phyloP scores from a whole-genome alignment of 2,329 filamentous ascomycete species.

The Grosmannia serpens region DNA sequence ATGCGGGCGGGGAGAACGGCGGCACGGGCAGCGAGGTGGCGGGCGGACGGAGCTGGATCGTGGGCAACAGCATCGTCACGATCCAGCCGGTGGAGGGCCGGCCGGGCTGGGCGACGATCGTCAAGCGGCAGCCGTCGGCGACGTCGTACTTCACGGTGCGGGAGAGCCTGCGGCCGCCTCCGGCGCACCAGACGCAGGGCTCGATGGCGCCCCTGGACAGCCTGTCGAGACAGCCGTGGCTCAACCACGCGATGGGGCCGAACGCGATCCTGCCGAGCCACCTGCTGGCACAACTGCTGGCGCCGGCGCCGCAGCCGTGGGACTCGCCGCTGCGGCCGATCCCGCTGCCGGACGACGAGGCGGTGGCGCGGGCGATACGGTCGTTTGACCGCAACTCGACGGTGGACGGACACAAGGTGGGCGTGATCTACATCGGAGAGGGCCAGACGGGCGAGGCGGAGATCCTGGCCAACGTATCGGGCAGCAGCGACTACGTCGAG shows the following conservation, averaged over 20 bases:
- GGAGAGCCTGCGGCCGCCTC: constrained; percentile 46
- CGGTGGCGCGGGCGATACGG: constrained; percentile 61
- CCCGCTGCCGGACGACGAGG: constrained; percentile 59
- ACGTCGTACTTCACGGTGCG: constrained; percentile 48
- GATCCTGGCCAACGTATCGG: constrained; percentile 76
- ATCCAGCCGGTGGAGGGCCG: constrained; percentile 54
- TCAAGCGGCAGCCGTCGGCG: constrained; percentile 60
- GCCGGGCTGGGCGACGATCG: constrained; percentile 58
- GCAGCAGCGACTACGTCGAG: constrained; percentile 76
- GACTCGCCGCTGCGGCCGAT: constrained; percentile 56
- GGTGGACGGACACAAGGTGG: constrained; percentile 90
- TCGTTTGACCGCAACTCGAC: constrained; percentile 80
- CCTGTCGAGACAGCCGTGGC: constrained; percentile 10
- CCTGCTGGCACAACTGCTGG: constrained; percentile 57
- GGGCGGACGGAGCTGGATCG: constrained; percentile 51
- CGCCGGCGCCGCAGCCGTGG: constrained; percentile 45
- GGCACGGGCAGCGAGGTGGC: constrained; percentile 51
- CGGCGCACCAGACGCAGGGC: constrained; percentile 35
- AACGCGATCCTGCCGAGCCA: constrained; percentile 62
- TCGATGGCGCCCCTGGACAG: not conserved
- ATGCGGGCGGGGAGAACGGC: constrained; percentile 14
- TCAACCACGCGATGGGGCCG: constrained; percentile 35
- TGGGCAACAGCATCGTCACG: constrained; percentile 63
- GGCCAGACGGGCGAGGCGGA: constrained; percentile 73
- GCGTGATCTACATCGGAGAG: constrained; percentile 85